Conservation (phyloP, 768 basidiomycete genomes). For the Gyrodon lividus region DNA sequence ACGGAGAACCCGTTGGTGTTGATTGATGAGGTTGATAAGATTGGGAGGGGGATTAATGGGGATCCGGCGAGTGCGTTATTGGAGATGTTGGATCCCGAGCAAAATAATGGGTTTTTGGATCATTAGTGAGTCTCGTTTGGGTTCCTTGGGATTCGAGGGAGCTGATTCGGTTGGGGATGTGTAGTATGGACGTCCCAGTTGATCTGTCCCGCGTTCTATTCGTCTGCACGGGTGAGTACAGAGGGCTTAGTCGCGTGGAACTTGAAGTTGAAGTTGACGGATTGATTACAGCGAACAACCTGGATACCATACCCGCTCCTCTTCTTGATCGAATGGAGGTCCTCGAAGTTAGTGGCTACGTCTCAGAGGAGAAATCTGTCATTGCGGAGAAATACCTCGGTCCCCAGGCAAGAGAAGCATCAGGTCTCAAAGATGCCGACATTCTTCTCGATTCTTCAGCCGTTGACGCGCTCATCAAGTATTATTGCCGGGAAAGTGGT, state of each 20-base stretch:
- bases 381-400: conserved; percentile 88
- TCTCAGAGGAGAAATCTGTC: conserved; percentile 86
- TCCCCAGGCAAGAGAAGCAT: conserved; percentile 90
- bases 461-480: conserved; percentile 89
- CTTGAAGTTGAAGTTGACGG: conserved; percentile 10
- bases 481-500: conserved; percentile 96
- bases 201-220: conserved; percentile 96
- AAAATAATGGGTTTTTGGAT: conserved; percentile 92
- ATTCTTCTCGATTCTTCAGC: conserved; percentile 74
- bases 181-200: conserved; percentile 95
- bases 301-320: conserved; percentile 92
- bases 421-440: conserved; percentile 82
- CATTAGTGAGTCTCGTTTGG: conserved; percentile 71
- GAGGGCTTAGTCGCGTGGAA: background rate
- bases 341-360: conserved; percentile 91
- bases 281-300: conserved; percentile 65
- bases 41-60: conserved; percentile 86
- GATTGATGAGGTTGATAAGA: conserved; percentile 96
- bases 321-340: conserved; percentile 96
- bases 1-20: conserved; percentile 93
- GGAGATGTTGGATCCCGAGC: conserved; percentile 94
- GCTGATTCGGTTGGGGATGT: conserved; percentile 6
- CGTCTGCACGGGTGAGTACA: conserved; percentile 75
- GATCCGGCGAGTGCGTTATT: conserved; percentile 89
- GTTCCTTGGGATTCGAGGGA: background rate